Evolutionary conservation across 176 grass and related monocot species (phyloP), one percentile per base, ranked within the genome.

Genomic region (Eleusine coracana): DNA sequence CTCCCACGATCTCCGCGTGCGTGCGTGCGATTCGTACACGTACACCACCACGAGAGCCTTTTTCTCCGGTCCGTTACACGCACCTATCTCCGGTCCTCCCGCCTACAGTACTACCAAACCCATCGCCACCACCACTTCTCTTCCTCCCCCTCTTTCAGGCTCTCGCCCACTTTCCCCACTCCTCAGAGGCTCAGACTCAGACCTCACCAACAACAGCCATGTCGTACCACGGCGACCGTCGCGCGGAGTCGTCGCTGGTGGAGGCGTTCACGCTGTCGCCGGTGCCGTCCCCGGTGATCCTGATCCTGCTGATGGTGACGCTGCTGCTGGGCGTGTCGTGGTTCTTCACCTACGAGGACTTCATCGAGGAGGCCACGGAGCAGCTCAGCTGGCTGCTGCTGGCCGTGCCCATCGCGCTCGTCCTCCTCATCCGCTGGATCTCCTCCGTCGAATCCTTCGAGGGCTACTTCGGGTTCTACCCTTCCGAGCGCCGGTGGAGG

Each of bases 261-360:
- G 92, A 95, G 76, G 87, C 92, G 70, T 95, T 95, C 90, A 92
- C 90, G 86, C 87, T 95, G 73, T 90, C 92, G 37, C 92, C 92
- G 52, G 68, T 92, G 48, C 92, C 92, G 15, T 95, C 83, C 79
- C 92, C 92, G 79, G 92, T 92, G 82, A 87, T 95, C 76, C 85
- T 92, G 76, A 90, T 95, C 84, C 90, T 95, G 86, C 21, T 73
- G 0, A 85, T 95, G 92, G 90, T 95, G 81, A 63, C 71, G 68
- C 77, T 92, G 59, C 88, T 95, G 67, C 90, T 95, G 45, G 78
- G 92, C 14, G 67, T 62, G 7, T 90, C 87, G 13, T 95, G 90
- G 92, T 95, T 86, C 87, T 92, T 95, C 87, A 83, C 52, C 34
- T 95, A 82, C 80, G 96, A 95, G 72, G 87, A 89, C 42, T 93